phyloP scores from a whole-genome alignment of 2,329 filamentous ascomycete genomes.

The Xylaria multiplex region DNA sequence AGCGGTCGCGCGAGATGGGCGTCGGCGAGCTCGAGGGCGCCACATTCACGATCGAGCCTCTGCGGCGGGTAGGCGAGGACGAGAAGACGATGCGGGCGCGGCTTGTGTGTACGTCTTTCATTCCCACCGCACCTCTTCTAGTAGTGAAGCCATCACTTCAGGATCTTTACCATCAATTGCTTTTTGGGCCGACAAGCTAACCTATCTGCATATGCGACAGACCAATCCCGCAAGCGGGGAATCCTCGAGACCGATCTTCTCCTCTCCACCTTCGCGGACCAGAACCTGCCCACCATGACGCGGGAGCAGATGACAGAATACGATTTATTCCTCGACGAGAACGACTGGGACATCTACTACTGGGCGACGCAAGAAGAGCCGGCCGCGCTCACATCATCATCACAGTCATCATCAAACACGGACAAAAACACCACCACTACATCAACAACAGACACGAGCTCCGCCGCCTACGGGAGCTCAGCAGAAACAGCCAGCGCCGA shows the following conservation, averaged over 20 bases:
- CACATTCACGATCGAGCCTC: slow-evolving; percentile 88
- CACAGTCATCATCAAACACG: slow-evolving; percentile 34
- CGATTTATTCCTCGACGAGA: slow-evolving; percentile 95
- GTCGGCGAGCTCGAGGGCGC: slow-evolving; percentile 90
- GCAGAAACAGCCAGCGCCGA: slow-evolving; percentile 58
- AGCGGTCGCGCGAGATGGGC: slow-evolving; percentile 66
- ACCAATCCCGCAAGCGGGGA: slow-evolving; percentile 96
- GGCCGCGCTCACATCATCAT: slow-evolving; percentile 61
- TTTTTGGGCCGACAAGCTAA: background rate
- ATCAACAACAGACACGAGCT: slow-evolving; percentile 12
- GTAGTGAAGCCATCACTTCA: background rate
- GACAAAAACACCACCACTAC: too few relatives aligned
- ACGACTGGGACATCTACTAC: slow-evolving; percentile 99
- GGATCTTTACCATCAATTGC: background rate
- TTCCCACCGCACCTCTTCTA: slow-evolving; percentile 10
- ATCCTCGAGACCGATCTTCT: slow-evolving; percentile 96
- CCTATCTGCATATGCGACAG: slow-evolving; percentile 57
- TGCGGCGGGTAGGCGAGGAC: slow-evolving; percentile 86
- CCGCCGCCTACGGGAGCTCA: slow-evolving; percentile 30
- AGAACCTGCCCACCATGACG: slow-evolving; percentile 79
- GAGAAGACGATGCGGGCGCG: slow-evolving; percentile 86
- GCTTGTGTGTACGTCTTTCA: slow-evolving; percentile 69
- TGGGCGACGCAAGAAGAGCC: slow-evolving; percentile 91
- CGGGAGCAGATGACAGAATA: slow-evolving; percentile 80
- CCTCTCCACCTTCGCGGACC: slow-evolving; percentile 92